These are phyloP conservation scores for Porodaedalea pini DNA, from an alignment of 1,284 basidiomycete species.

Conservation along the genomic window DNA sequence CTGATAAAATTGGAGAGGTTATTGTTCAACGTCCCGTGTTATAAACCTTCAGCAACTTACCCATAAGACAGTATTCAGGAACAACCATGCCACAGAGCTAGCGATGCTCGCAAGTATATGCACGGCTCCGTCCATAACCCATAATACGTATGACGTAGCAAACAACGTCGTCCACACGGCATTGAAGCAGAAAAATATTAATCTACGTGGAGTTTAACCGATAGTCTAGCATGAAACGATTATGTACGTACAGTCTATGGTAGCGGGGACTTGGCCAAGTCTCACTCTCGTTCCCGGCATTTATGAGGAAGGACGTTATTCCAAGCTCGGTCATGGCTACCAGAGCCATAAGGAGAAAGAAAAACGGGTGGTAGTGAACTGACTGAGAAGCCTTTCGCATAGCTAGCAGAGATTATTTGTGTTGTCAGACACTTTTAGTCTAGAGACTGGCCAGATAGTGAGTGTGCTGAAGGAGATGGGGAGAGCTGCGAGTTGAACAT, in stretches of 20 bases:
- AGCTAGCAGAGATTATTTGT: background rate
- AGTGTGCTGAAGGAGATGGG: background rate
- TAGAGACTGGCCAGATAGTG: background rate
- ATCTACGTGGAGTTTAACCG: constrained; percentile 25
- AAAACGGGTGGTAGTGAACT: constrained; percentile 57
- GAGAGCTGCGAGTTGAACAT: background rate
- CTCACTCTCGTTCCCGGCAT: constrained; percentile 53
- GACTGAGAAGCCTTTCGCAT: constrained; percentile 18
- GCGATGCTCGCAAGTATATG: constrained; percentile 69
- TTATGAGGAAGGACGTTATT: constrained; percentile 66
- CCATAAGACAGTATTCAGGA: constrained; percentile 62
- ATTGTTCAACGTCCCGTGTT: background rate
- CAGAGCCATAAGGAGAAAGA: constrained; percentile 66
- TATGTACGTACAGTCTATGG: constrained; percentile 55
- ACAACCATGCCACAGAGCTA: constrained; percentile 71
- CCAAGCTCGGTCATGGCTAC: constrained; percentile 67
- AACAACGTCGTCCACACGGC: constrained; percentile 70
- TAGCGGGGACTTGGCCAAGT: constrained; percentile 61
- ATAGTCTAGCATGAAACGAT: background rate
- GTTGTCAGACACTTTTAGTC: background rate
- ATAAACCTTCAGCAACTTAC: constrained; percentile 34
- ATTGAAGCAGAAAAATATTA: constrained; percentile 65
- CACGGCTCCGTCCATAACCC: constrained; percentile 60
- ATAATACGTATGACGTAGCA: constrained; percentile 62
- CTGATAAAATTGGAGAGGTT: constrained; percentile 33